Base-by-base conservation (phyloP, 2,329 filamentous ascomycete genomes). In the Penicillium sp. region DNA sequence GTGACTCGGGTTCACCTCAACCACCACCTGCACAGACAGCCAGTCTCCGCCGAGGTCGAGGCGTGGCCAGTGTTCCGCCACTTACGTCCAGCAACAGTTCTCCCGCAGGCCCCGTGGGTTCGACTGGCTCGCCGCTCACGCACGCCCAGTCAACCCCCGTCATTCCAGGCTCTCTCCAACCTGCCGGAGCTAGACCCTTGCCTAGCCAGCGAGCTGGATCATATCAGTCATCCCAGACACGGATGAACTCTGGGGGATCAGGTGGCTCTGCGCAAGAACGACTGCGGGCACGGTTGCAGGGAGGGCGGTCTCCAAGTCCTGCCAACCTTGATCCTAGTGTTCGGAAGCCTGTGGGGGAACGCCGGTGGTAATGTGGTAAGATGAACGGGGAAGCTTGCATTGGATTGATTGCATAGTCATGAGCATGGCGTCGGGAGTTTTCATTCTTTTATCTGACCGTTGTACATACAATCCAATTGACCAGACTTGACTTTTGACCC, bases 211-310 rank as follows among this genome's bases (percentile, higher is more conserved):
- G 88, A 53, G 83, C 83, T 16, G 90, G 88, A 14, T 93, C 89
- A 69, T 90, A 92, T 71, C 91, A 95, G 78, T 84, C 73, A 66
- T 47, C 69, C 67, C 62, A 59, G 64, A 39, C 48, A 21, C 33
- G 48, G 5, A 50, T 37, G n/a, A 50, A 50, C 10, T 76, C 58
- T 61, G 75, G 60, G 70, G 74, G 62, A 31, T 49, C 69, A 29
- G 62, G 67, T 49, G 33, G 68, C 72, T 79, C 60, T 72, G 92
- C 92, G 50, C 91, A 96, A 77, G 91, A 96, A 67, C 82, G 91
- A 65, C 79, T 97, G 66, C 91, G 92, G 70, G 91, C 92, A 67
- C 81, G 91, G 60, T 77, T 96, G 46, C 92, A 92, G 82, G 83
- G 85, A n/a, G 69, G 71, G 6, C 61, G 71, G 46, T 72, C 72